Percentiles rank a stretch among this genome's conserved stretches.
Evolutionary conservation across 176 grass and related monocot genomes (phyloP).

Genomic region (Echinochloa phyllopogon): DNA sequence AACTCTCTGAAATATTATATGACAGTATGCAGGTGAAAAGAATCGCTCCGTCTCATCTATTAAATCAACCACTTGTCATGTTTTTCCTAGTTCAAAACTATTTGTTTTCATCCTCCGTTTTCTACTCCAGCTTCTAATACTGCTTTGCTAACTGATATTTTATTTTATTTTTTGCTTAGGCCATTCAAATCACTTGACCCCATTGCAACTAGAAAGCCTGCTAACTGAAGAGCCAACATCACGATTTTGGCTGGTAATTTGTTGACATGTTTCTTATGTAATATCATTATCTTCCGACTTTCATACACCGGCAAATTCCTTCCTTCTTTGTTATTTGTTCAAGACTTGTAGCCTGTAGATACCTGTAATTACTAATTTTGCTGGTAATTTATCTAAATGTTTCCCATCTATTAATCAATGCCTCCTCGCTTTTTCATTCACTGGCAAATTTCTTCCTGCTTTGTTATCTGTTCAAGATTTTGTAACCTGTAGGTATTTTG

Average conservation of each 20-base stretch:
- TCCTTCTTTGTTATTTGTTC: neutral
- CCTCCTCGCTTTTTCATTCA: no score
- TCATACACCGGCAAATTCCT: conserved; percentile 6
- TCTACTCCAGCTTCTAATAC: conserved; percentile 26
- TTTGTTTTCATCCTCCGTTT: conserved; percentile 13
- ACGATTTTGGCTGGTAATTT: conserved; percentile 90
- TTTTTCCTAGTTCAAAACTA: neutral
- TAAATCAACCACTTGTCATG: neutral
- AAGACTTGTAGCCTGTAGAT: neutral
- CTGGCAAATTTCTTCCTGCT: no score
- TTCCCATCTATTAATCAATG: no score
- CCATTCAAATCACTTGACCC: conserved; percentile 80
- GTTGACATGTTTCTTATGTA: conserved; percentile 24
- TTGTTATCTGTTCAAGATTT: no score
- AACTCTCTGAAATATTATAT: conserved; percentile 7
- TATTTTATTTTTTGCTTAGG: conserved; percentile 47
- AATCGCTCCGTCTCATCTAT: neutral
- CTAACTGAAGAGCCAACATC: conserved; percentile 78
- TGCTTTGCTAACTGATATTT: conserved; percentile 16
- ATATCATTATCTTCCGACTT: conserved; percentile 9
- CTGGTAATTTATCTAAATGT: no score
- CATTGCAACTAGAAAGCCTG: conserved; percentile 84
- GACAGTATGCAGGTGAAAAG: neutral
- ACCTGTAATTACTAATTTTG: neutral
- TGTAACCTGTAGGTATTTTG: no score